Conservation (phyloP, 202 grass and related monocot genomes). For the Eragrostis tef region DNA sequence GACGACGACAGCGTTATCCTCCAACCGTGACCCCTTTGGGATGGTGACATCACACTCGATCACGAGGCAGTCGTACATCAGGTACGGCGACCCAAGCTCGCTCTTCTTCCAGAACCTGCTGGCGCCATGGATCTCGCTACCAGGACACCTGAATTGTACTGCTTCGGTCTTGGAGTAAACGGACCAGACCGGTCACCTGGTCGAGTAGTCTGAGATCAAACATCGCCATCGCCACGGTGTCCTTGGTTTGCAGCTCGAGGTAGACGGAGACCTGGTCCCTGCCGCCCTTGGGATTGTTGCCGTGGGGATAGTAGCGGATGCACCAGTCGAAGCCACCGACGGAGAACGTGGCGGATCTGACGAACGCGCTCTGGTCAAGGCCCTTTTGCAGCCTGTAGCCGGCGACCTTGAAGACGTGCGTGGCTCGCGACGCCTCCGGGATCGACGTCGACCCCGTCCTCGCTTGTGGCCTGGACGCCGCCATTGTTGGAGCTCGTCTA, state of each 20-base stretch:
- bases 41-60: neutral
- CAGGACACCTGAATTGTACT: neutral
- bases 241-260: neutral
- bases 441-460: neutral
- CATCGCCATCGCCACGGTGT: neutral
- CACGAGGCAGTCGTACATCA: neutral
- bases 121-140: neutral
- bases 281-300: neutral
- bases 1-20: too few relatives aligned
- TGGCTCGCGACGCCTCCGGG: neutral
- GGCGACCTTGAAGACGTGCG: neutral
- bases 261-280: neutral
- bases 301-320: neutral
- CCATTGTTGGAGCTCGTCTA: neutral
- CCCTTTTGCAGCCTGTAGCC: neutral
- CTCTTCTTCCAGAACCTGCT: neutral
- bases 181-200: neutral
- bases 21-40: neutral
- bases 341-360: neutral
- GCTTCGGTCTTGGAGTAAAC: neutral
- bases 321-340: neutral
- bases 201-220: neutral
- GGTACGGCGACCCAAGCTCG: neutral
- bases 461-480: neutral
- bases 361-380: neutral